A percentile compares a stretch with the other conserved stretches of the same genome.
These are phyloP conservation scores for Lipomyces orientalis DNA, from an alignment of 805 yeast species.

Conservation along the genomic window DNA sequence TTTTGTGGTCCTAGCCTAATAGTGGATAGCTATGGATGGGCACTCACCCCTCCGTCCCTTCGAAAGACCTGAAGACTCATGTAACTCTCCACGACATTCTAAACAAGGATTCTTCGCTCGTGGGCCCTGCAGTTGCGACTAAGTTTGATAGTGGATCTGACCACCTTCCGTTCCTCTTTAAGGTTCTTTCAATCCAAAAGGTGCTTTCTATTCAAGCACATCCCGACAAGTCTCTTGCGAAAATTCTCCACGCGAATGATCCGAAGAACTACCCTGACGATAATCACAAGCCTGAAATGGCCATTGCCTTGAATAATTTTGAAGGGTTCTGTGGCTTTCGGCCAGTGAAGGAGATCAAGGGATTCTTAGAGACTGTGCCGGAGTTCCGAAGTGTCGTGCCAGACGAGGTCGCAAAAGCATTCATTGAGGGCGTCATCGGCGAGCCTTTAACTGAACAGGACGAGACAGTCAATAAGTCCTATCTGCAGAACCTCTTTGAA, in stretches of 20 bases:
- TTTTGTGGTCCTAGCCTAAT: no score
- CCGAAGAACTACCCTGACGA: constrained; percentile 93
- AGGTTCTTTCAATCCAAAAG: constrained; percentile 83
- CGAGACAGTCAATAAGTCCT: constrained; percentile 63
- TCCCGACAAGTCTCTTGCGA: constrained; percentile 88
- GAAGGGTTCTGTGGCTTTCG: constrained; percentile 99
- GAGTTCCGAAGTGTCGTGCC: constrained; percentile 79
- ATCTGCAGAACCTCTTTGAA: constrained; percentile 76
- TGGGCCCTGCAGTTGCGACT: constrained; percentile 62
- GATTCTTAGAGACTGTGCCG: constrained; percentile 71
- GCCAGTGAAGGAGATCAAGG: constrained; percentile 79
- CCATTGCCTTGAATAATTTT: constrained; percentile 91
- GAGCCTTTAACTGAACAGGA: constrained; percentile 53
- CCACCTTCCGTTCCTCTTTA: constrained; percentile 90
- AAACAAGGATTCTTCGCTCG: constrained; percentile 59
- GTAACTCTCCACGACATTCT: constrained; percentile 71
- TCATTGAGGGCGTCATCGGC: constrained; percentile 19
- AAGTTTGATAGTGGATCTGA: constrained; percentile 65
- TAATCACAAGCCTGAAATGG: constrained; percentile 99
- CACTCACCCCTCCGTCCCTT: constrained; percentile 91
- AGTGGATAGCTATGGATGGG: constrained; percentile 86
- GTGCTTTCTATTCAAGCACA: constrained; percentile 93
- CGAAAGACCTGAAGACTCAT: constrained; percentile 61
- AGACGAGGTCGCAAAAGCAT: constrained; percentile 55
- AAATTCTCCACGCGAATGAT: constrained; percentile 74